phyloP scores from a whole-genome alignment of 1,284 basidiomycete genomes.

The Cutaneotrichosporon cavernicola region DNA sequence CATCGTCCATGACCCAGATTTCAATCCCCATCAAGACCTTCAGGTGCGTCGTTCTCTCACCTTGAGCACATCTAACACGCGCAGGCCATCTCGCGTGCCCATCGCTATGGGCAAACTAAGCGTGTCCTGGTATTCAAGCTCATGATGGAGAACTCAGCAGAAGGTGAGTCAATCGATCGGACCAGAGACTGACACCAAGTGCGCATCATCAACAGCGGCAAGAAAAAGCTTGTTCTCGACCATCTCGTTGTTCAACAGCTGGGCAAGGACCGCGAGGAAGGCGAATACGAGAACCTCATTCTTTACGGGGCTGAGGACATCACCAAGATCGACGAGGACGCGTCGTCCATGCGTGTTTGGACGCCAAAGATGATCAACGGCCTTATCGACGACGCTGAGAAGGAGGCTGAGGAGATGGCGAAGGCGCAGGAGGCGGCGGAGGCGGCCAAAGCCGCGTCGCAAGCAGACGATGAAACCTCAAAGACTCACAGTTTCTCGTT shows the following conservation, averaged over 20 bases:
- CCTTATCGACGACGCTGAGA: constrained; percentile 77
- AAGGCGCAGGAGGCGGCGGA: constrained; percentile 42
- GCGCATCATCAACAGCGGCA: constrained; percentile 79
- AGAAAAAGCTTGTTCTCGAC: constrained; percentile 85
- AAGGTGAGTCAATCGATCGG: constrained; percentile 60
- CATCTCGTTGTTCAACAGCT: constrained; percentile 89
- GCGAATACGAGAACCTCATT: constrained; percentile 74
- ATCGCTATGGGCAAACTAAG: constrained; percentile 58
- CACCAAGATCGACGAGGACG: constrained; percentile 60
- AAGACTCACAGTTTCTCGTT: constrained; percentile 65
- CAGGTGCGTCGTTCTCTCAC: not conserved
- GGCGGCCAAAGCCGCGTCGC: constrained; percentile 35
- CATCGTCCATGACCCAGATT: constrained; percentile 89
- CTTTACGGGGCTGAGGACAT: constrained; percentile 78
- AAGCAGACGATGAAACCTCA: constrained; percentile 18
- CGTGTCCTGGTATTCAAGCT: constrained; percentile 81
- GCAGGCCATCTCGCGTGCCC: constrained; percentile 84
- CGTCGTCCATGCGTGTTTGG: constrained; percentile 55
- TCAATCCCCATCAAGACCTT: constrained; percentile 75
- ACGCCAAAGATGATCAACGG: constrained; percentile 74
- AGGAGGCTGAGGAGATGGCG: constrained; percentile 61
- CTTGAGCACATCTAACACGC: not conserved
- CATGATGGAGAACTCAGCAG: constrained; percentile 84
- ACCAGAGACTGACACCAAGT: constrained; percentile 56
- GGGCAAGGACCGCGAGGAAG: constrained; percentile 71